Evolutionary conservation across 306 rosid genomes (phyloP).

Genomic region (Glycine soja): DNA sequence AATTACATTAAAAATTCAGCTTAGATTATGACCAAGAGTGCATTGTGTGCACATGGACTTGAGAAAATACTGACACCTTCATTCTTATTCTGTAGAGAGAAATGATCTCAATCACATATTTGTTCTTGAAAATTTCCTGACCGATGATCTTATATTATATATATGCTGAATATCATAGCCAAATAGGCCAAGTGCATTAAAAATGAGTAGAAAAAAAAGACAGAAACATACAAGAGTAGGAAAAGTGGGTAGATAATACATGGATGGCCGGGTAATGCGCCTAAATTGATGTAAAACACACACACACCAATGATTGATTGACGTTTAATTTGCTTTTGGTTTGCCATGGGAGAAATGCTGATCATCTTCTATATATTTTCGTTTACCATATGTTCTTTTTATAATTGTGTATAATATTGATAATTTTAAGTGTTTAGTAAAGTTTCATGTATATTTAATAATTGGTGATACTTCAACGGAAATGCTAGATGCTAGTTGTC

Average conservation of each 20-base stretch:
- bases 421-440: not conserved
- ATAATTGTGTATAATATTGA: not conserved
- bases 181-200: conserved; percentile 7
- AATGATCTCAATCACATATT: not conserved
- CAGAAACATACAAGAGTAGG: conserved; percentile 8
- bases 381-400: not conserved
- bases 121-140: not conserved
- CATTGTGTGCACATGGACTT: conserved; percentile 11
- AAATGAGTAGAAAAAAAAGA: not conserved
- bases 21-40: not conserved
- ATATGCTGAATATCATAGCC: not conserved
- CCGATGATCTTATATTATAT: not conserved
- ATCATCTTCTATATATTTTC: not conserved
- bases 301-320: conserved; percentile 16
- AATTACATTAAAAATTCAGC: not conserved
- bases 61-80: conserved; percentile 3
- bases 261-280: conserved; percentile 44
- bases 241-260: not conserved
- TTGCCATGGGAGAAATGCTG: not conserved
- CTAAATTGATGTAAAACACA: conserved; percentile 37
- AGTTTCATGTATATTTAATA: conserved; percentile 11
- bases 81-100: not conserved
- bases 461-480: not conserved
- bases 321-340: too few species aligned
- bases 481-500: conserved; percentile 20